Base-by-base conservation (phyloP, 768 basidiomycete genomes). In the Podaxis sp. region DNA sequence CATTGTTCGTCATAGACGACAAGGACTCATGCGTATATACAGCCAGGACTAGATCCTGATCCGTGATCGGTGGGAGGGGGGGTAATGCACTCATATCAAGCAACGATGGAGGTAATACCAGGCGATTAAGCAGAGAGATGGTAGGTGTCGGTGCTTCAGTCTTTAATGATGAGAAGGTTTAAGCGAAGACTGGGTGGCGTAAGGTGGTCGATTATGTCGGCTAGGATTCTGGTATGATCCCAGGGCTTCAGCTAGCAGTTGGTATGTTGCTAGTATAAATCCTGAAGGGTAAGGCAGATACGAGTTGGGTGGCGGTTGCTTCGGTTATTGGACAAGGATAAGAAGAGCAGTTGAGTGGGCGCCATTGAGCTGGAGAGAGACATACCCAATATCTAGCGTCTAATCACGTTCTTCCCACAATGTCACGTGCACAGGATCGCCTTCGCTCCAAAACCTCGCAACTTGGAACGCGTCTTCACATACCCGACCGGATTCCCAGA, bases 31-130 rank as follows among this genome's bases (percentile, higher is more conserved):
- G 85, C 0, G 82, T 84, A 71, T 78, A 84, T 56, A 89, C 79
- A 66, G 87, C 86, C 59, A 89, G 80, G 53, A 85, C 70, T 52
- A 87, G 72, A 52, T 83, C 80, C 51, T 75, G 55, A 63, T 87
- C 82, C 12, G 82, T 79, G 66, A 89, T 84, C 65, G 76, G 71
- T 1, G 87, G 87, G 4, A 88, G 77, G 7, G 81, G 73, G 0
- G 86, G 85, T 28, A 78, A 69, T 33, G 39, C 48, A 19, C 68
- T 52, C 71, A 74, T 73, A 64, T 61, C 71, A 17, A 62, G 54
- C 61, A 46, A 54, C 63, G 63, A 60, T 59, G 64, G 65, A 65
- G 66, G 57, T 60, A 64, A 63, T 59, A 59, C 55, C 58, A 59
- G 48, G 15, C 7, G 61, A 46, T 46, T 46, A 46, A 46, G 44